phyloP scores from a whole-genome alignment of 306 rosid genomes.

The Cicer yamashitae region DNA sequence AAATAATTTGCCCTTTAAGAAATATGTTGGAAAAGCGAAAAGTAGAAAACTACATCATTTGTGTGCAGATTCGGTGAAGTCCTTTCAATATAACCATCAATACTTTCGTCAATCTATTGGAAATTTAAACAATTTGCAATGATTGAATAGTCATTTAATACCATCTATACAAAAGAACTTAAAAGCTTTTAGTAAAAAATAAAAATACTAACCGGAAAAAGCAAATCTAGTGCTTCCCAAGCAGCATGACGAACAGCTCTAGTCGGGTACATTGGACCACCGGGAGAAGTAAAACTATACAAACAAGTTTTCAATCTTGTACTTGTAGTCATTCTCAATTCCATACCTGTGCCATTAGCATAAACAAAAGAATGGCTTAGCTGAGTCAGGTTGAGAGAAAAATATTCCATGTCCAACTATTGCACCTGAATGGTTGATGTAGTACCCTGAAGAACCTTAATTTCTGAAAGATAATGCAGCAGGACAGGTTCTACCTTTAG shows the following conservation, averaged over 20 bases:
- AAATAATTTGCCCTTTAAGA: background rate
- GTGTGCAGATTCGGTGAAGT: background rate
- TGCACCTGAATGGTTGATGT: slow-evolving; percentile 36
- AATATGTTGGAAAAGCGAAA: slow-evolving; percentile 2
- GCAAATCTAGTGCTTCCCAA: slow-evolving; percentile 90
- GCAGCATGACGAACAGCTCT: slow-evolving; percentile 99
- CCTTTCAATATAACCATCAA: background rate
- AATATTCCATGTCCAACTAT: slow-evolving; percentile 33
- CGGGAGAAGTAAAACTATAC: slow-evolving; percentile 94
- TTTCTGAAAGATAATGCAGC: slow-evolving; percentile 83
- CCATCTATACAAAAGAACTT: background rate
- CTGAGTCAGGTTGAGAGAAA: slow-evolving; percentile 33
- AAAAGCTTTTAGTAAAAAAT: background rate
- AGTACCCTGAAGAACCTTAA: slow-evolving; percentile 80
- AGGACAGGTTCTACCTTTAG: slow-evolving; percentile 96
- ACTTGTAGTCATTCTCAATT: slow-evolving; percentile 91
- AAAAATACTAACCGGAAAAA: slow-evolving; percentile 76
- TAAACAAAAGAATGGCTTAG: slow-evolving; percentile 36
- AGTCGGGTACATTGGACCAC: slow-evolving; percentile 98
- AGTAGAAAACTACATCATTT: background rate
- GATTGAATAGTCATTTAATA: background rate
- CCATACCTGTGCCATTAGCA: slow-evolving; percentile 70
- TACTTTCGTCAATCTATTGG: background rate
- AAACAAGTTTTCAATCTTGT: slow-evolving; percentile 86
- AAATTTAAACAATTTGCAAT: background rate